Evolutionary conservation across 768 basidiomycete genomes (phyloP), one percentile per base, ranked within the genome.

Genomic region (Gyrodon lividus): DNA sequence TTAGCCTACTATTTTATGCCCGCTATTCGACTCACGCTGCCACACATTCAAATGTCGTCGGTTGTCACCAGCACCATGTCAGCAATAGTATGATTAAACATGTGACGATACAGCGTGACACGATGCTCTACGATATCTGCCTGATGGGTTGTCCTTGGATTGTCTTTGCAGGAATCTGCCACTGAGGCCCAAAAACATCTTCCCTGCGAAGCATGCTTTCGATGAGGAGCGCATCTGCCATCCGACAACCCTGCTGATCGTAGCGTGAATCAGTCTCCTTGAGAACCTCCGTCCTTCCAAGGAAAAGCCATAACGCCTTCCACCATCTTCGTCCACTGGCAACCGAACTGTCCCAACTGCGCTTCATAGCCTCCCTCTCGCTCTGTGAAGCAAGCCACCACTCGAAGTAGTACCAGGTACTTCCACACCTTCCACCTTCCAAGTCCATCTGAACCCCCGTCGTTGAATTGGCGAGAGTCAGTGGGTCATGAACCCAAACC

Each of bases 401-500:
- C 22, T 48, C 46, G n/a, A 48, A 48, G 16, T 48, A 48, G 26
- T 48, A 48, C 46, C 46, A 48, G 5, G 46, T 20, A 24, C 39
- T 48, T 16, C 46, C 46, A 17, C 46, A 48, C n/a, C 46, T 19
- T 13, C 46, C 46, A 16, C 37, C 46, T 10, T 39, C 19, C 22
- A 38, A 30, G 46, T 48, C 35, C 46, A 46, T 33, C 20, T 46
- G 31, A 17, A 31, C 34, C 17, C n/a, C 35, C 31, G 30, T 22
- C 6, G 44, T 31, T 10, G 20, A 17, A 33, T 14, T 33, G 13
- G 31, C 5, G 19, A 20, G 30, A 20, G 31, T 10, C 7, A 6
- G 19, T 4, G 60, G 59, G 50, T 66, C 64, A 42, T 51, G 48
- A 1, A 50, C 47, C 64, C 64, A 66, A 30, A 65, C 58, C 1